phyloP scores from a whole-genome alignment of 129 eudicot species.

The Mikania micrantha region DNA sequence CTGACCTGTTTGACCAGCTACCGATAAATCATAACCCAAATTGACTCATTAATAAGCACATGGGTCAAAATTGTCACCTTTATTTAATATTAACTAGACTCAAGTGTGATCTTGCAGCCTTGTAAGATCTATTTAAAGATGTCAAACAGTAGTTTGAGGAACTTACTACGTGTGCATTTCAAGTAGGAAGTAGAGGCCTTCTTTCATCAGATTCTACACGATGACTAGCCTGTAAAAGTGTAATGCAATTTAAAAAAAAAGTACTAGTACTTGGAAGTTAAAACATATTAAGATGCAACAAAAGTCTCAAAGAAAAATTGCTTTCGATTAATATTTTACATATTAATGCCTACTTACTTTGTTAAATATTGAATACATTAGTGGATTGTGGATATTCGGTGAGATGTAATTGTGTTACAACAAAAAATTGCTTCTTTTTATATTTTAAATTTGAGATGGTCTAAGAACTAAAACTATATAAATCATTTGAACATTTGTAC shows the following conservation, averaged over 20 bases:
- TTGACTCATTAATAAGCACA: neutral
- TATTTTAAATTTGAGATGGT: neutral
- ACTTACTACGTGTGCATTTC: constrained; percentile 33
- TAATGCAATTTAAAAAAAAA: neutral
- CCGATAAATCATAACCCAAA: neutral
- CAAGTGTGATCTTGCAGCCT: neutral
- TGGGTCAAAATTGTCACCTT: neutral
- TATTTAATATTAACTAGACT: neutral
- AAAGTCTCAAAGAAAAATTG: neutral
- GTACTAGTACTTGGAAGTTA: neutral
- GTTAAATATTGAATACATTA: neutral
- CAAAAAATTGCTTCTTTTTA: neutral
- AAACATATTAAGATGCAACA: too few species aligned
- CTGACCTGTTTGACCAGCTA: neutral
- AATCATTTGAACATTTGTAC: constrained; percentile 21
- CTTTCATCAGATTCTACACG: constrained; percentile 86
- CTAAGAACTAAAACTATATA: constrained; percentile 1
- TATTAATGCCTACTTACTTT: neutral
- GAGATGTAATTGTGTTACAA: neutral
- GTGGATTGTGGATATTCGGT: neutral
- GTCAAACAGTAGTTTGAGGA: neutral
- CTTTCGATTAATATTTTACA: too few species aligned
- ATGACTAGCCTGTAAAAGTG: constrained; percentile 69
- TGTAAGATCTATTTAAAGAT: neutral
- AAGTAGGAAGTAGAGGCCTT: constrained; percentile 87